Evolutionary conservation across 176 grass and related monocot species (phyloP), one percentile per base, ranked within the genome.

Genomic region (Calamus simplicifolius): DNA sequence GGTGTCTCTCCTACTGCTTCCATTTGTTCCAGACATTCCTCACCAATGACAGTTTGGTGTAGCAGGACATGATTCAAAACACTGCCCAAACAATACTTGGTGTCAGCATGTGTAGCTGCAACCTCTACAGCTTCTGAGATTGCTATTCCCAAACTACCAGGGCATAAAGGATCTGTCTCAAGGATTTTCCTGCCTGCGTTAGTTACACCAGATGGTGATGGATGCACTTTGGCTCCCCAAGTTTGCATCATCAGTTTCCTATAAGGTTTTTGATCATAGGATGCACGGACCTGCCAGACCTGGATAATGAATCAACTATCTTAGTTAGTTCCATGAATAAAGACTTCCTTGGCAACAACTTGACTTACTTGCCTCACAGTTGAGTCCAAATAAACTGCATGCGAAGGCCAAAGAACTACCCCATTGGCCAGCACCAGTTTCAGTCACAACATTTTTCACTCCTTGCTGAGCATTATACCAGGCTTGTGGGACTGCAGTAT

Each of bases 231-330:
- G 8, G 92, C 92, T 48, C 92, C 92, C 92, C 92, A 97, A 27
- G 92, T 97, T 66, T 97, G 83, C 92, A 91, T 97, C 92, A 97
- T 85, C 29, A 97, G 72, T 58, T 83, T 57, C 50, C 92, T 26
- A 64, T 97, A 97, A 10, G 87, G 92, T 78, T 97, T 97, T 81
- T 97, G 92, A 59, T 97, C 87, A 64, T 80, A 97, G 14, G 92
- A 97, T 56, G 87, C 87, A 43, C 92, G 84, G 60, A 97, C 92
- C 52, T 97, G 87, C 92, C 92, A 97, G 50, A 95, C 88, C 85
- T 89, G 49, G 35, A 16, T 25, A 62, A 19, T 29, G 27, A 61
- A 48, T 67, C n/a, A 27, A 26, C 25, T 4, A 63, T 17, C 8
- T 12, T 25, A 19, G 6, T 48, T 52, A 38, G 4, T 17, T 43